Base-by-base conservation (phyloP, 306 rosid genomes). In the Medicago arabica region DNA sequence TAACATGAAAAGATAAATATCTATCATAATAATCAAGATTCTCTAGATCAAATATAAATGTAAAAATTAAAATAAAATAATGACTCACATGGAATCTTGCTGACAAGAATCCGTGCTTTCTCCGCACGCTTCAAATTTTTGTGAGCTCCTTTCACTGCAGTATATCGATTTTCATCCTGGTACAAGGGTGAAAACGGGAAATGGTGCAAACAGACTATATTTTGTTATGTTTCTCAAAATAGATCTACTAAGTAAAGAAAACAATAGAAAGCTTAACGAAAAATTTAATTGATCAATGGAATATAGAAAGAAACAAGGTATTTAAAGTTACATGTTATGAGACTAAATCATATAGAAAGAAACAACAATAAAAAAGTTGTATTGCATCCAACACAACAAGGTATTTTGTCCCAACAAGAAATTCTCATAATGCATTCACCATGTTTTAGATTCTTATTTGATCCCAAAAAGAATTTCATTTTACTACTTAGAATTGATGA, bases 121-220 rank as follows among this genome's bases (percentile, higher is more conserved):
- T 94, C 98, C 36, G 97, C 97, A 50, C 96, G 98, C 75, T 87
- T 90, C 77, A 94, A 86, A 84, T 89, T 94, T 85, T 87, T 94
- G 86, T 94, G 98, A 0, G 94, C 98, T 81, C 98, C 98, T 87
- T 91, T 85, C 75, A 93, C 94, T 15, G 96, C 96, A 75, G 84
- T 91, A 43, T 89, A 94, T 40, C 98, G 89, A 79, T 94, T 94
- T 84, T 88, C 91, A 82, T 94, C 98, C 98, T 91, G 82, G 75
- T 44, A 74, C 58, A 34, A 59, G 54, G 59, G 19, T 43, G 57
- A 38, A 85, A 74, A 59, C 13, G 61, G 34, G 36, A 31, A 31
- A 31, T 31, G 36, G 6, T 31, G 36, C 51, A 71, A 47, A 76
- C 14, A 41, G 51, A 47, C 13, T 47, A 53, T 47, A 50, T 58